phyloP scores from a whole-genome alignment of 2,329 filamentous ascomycete genomes.

The Cladophialophora immunda region DNA sequence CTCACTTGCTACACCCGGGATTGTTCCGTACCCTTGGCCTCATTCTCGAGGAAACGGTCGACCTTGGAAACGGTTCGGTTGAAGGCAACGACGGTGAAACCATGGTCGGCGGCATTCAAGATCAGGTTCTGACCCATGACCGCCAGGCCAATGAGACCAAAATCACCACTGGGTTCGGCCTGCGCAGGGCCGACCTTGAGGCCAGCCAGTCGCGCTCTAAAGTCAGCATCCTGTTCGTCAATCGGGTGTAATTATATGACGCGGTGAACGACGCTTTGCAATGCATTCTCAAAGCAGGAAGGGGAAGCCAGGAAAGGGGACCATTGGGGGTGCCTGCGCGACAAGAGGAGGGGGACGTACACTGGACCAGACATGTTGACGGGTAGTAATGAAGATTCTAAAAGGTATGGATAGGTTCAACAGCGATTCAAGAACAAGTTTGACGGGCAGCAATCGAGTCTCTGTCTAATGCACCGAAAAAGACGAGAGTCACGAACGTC shows the following conservation, averaged over 20 bases:
- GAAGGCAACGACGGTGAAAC: conserved; percentile 97
- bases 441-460: conserved; percentile 28
- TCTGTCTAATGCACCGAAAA: conserved; percentile 44
- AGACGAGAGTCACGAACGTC: conserved; percentile 40
- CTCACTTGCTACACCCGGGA: background rate
- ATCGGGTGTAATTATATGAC: conserved; percentile 31
- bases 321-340: background rate
- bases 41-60: conserved; percentile 89
- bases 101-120: conserved; percentile 86
- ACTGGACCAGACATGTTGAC: conserved; percentile 42
- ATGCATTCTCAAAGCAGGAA: background rate
- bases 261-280: conserved; percentile 17
- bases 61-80: conserved; percentile 99
- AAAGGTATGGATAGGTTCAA: conserved; percentile 3
- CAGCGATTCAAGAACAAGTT: conserved; percentile 4
- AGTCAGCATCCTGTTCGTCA: conserved; percentile 54
- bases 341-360: conserved; percentile 34
- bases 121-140: conserved; percentile 92
- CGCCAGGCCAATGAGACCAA: conserved; percentile 91
- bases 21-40: conserved; percentile 74
- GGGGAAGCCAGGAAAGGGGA: background rate
- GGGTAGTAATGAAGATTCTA: conserved; percentile 21
- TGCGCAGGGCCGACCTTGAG: conserved; percentile 73
- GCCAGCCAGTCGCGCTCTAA: conserved; percentile 77
- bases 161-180: conserved; percentile 73